These are phyloP conservation scores for Graphilbum sp. DNA, from an alignment of 2,329 filamentous ascomycete species.

Conservation along the genomic window DNA sequence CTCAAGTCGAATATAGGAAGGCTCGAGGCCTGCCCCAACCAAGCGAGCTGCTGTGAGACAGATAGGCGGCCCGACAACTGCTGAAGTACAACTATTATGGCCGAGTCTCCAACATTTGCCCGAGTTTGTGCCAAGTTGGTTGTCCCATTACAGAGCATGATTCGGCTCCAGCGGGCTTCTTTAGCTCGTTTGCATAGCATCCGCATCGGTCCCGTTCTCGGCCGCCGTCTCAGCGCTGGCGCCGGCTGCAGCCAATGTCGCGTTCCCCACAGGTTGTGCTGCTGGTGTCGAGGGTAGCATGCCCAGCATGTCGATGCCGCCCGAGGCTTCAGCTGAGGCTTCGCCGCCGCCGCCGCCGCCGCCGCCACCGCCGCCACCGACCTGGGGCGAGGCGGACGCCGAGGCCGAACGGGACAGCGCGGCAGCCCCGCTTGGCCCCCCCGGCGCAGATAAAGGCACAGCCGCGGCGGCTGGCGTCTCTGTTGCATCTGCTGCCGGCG, in stretches of 20 bases:
- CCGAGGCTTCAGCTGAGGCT: conserved; percentile 1
- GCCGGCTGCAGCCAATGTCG: not conserved
- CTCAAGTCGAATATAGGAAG: no score
- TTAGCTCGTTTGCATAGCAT: conserved; percentile 5
- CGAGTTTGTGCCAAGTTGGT: no score
- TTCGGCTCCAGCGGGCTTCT: no score
- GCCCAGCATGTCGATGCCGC: conserved; percentile 7
- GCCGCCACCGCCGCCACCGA: not conserved
- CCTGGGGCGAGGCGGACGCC: conserved; percentile 2
- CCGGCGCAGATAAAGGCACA: conserved; percentile 19
- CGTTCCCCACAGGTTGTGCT: not conserved
- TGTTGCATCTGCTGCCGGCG: no score
- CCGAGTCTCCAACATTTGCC: no score
- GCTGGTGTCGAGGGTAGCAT: conserved; percentile 8
- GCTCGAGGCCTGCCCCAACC: no score
- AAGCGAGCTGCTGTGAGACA: no score
- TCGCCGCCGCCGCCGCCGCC: no score
- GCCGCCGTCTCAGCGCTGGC: not conserved
- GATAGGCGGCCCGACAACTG: no score
- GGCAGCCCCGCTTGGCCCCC: not conserved
- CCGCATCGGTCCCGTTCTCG: not conserved
- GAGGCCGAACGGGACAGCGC: not conserved
- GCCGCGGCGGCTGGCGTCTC: not conserved
- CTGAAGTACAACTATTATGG: no score
- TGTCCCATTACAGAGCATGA: no score